Base-by-base conservation (phyloP, 768 basidiomycete genomes). In the Tylopilus sp. region DNA sequence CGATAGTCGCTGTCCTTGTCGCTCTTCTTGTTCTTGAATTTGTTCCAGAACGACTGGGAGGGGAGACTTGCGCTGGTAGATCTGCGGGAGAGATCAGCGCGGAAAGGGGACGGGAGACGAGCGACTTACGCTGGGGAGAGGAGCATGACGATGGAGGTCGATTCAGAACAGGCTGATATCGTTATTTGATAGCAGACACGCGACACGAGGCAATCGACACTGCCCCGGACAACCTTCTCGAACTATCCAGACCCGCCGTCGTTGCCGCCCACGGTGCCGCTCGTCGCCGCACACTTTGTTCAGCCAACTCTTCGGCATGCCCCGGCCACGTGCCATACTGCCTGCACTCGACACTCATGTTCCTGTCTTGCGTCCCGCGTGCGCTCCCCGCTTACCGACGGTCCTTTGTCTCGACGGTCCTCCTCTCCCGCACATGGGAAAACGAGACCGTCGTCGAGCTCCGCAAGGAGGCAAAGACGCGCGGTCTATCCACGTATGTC, bases 51-150 rank as follows among this genome's bases (percentile, higher is more conserved):
- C 12, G 73, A 72, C 50, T 71, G 72, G 41, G 74, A 71, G 31
- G 72, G 78, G 28, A 73, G 82, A 75, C 83, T 84, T 40, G 82
- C 80, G 71, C 77, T 86, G 51, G 82, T 81, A 22, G 83, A 80
- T 71, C 89, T 91, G 69, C 65, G 60, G 73, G 64, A 58, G 73
- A 64, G 59, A 69, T 65, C 56, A 72, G 67, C 66, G 28, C 68
- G 63, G 54, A 40, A 51, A 10, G 11, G 45, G 34, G 53, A 61
- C 45, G 54, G 56, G 64, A 41, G 47, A 54, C 55, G 61, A 52
- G 71, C 16, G 31, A 69, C 77, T 75, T 70, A 91, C 89, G 87
- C 83, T 70, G 89, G 89, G 59, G 88, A 90, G 71, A 83, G 82
- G 64, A 91, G 83, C 89, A 91, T 90, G 70, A 57, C 69, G 45